phyloP scores from a whole-genome alignment of 2,329 filamentous ascomycete genomes.

The Nectriaceae sp. region DNA sequence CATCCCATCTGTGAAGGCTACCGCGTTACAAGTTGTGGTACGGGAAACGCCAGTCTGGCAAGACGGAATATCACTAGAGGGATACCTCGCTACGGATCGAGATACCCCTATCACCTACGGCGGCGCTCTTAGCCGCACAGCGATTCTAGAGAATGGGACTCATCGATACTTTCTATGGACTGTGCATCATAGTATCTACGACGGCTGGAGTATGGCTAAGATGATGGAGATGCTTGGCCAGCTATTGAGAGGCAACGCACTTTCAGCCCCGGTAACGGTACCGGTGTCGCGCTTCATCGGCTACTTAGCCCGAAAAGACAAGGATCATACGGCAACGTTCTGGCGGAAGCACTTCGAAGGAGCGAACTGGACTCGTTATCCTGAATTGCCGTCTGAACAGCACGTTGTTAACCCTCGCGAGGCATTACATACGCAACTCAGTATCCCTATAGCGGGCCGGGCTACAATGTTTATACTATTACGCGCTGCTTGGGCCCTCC shows the following conservation, averaged over 20 bases:
- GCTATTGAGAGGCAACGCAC: background rate
- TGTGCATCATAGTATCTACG: slow-evolving; percentile 25
- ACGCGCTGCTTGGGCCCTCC: background rate
- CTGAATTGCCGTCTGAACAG: background rate
- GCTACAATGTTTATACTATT: slow-evolving; percentile 1
- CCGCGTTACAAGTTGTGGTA: background rate
- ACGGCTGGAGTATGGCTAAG: slow-evolving; percentile 15
- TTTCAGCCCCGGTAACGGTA: background rate
- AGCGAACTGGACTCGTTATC: background rate
- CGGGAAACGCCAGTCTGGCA: background rate
- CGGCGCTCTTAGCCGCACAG: background rate
- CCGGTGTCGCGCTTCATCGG: slow-evolving; percentile 5
- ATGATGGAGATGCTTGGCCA: slow-evolving; percentile 3
- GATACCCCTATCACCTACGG: background rate
- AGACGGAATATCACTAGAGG: background rate
- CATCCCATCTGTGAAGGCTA: background rate
- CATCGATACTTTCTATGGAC: slow-evolving; percentile 14
- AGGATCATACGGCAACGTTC: background rate
- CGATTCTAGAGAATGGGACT: background rate
- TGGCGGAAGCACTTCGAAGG: background rate
- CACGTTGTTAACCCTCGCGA: background rate
- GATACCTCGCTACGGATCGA: background rate
- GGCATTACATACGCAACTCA: slow-evolving; percentile 3
- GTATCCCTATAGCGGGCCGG: slow-evolving; percentile 1
- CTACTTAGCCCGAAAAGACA: background rate